Percentiles rank a stretch among this genome's conserved stretches.
Evolutionary conservation across 345 rosid species (phyloP).

Genomic region (Salix dunnii): DNA sequence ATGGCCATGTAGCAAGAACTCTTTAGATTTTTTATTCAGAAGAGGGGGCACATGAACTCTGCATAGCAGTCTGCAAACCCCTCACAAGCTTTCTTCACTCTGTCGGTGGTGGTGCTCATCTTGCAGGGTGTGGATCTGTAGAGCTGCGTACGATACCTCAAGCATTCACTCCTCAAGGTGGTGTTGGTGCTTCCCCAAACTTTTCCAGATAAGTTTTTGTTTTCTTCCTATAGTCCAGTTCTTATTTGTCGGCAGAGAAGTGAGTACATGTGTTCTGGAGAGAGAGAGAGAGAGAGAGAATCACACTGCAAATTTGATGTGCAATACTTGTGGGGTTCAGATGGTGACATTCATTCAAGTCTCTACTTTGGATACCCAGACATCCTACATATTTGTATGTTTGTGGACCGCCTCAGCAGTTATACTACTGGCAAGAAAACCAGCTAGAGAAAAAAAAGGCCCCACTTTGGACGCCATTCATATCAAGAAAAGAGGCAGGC

Average conservation of each 20-base stretch:
- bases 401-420: constrained; percentile 32
- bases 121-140: neutral
- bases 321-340: neutral
- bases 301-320: neutral
- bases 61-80: neutral
- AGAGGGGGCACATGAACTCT: neutral
- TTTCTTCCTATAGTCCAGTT: neutral
- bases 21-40: neutral
- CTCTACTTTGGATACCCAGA: constrained; percentile 40
- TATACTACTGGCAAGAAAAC: constrained; percentile 26
- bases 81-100: neutral
- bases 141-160: no score
- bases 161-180: neutral
- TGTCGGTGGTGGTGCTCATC: neutral
- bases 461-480: constrained; percentile 29
- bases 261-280: neutral
- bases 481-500: constrained; percentile 3
- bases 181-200: neutral
- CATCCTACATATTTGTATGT: constrained; percentile 30
- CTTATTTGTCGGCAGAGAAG: neutral
- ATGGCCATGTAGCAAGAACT: neutral
- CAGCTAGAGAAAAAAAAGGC: neutral
- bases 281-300: neutral
- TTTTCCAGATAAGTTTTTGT: neutral
- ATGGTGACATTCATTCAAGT: constrained; percentile 11